Percentiles rank a stretch among this genome's conserved stretches.
phyloP scores from a whole-genome alignment of 2,329 filamentous ascomycete genomes.

The Helotiales sp. region DNA sequence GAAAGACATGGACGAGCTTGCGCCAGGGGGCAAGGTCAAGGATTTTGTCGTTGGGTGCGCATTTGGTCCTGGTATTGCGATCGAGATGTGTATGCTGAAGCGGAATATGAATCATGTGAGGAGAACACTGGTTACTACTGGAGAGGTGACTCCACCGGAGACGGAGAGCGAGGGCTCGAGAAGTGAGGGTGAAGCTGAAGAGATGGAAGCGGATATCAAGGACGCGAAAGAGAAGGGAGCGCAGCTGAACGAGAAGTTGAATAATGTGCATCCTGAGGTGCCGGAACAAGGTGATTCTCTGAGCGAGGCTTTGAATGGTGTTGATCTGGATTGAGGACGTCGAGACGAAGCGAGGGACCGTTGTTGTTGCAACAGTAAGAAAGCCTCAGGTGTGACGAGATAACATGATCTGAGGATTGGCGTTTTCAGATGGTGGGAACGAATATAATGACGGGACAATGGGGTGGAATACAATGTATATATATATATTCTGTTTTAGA shows the following conservation, averaged over 20 bases:
- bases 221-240: slow-evolving; percentile 29
- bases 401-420: neutral
- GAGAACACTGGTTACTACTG: slow-evolving; percentile 29
- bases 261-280: slow-evolving; percentile 25
- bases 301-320: slow-evolving; percentile 40
- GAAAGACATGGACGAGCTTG: slow-evolving; percentile 63
- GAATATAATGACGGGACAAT: neutral
- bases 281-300: slow-evolving; percentile 36
- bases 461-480: too few species aligned
- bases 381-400: neutral
- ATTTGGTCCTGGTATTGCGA: slow-evolving; percentile 71
- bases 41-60: slow-evolving; percentile 70
- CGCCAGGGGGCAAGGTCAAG: slow-evolving; percentile 54
- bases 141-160: slow-evolving; percentile 41
- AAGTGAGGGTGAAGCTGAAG: slow-evolving; percentile 35
- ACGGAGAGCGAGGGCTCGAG: slow-evolving; percentile 40
- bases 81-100: slow-evolving; percentile 71
- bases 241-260: slow-evolving; percentile 30
- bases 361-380: too few species aligned
- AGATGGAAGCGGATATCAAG: slow-evolving; percentile 27
- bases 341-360: neutral
- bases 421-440: neutral
- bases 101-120: slow-evolving; percentile 41
- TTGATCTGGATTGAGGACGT: slow-evolving; percentile 40
- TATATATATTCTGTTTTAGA: neutral